These are phyloP conservation scores for Nicotiana knightiana DNA, from an alignment of 257 asterid species.

Conservation along the genomic window DNA sequence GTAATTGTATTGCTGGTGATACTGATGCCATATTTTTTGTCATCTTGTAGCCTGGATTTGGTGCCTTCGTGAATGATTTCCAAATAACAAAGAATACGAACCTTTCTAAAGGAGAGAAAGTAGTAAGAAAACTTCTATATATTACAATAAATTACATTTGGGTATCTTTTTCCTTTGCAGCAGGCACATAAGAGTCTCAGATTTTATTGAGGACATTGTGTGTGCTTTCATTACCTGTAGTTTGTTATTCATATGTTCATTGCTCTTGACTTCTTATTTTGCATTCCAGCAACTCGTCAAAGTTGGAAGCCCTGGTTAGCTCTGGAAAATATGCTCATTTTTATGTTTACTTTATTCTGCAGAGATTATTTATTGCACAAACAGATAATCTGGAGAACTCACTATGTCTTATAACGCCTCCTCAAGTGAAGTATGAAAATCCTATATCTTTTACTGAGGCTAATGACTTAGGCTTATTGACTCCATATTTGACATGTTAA, in stretches of 20 bases:
- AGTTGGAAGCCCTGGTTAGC: neutral
- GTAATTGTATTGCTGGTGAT: constrained; percentile 8
- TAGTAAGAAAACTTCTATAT: constrained; percentile 43
- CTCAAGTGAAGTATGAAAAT: constrained; percentile 62
- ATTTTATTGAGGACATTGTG: neutral
- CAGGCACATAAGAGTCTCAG: neutral
- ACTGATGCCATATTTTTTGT: constrained; percentile 12
- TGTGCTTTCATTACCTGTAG: neutral
- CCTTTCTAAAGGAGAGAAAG: constrained; percentile 43
- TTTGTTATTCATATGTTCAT: neutral
- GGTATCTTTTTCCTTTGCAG: neutral
- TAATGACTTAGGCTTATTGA: neutral
- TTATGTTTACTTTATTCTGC: constrained; percentile 27
- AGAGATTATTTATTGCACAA: constrained; percentile 76
- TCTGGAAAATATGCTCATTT: neutral
- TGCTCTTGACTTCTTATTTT: neutral
- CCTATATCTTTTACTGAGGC: constrained; percentile 5
- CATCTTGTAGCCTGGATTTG: constrained; percentile 77
- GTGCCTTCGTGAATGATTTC: constrained; percentile 70
- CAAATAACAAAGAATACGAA: constrained; percentile 46
- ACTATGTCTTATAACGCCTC: constrained; percentile 74
- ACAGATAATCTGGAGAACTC: constrained; percentile 64
- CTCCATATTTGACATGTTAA: neutral
- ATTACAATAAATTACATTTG: neutral
- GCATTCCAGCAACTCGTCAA: neutral